These are phyloP conservation scores for Solanum pimpinellifolium DNA, from an alignment of 257 asterid species.

Conservation along the genomic window DNA sequence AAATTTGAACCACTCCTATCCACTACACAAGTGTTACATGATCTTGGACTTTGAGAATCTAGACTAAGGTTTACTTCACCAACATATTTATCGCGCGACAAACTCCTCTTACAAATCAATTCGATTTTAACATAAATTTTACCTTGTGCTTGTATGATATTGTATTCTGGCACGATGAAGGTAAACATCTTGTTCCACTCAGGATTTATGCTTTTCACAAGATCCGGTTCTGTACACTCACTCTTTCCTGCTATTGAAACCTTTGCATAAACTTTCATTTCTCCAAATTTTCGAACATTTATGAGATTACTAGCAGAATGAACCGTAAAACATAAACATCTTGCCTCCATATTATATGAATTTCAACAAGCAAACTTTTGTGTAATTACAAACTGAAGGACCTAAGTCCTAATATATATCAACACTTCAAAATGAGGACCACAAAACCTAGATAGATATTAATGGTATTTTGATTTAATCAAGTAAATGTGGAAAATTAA, in stretches of 20 bases:
- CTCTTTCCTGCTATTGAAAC: neutral
- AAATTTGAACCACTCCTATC: neutral
- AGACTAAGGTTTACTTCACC: neutral
- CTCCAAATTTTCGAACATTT: neutral
- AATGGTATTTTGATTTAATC: too few relatives aligned
- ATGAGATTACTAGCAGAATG: neutral
- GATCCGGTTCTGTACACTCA: neutral
- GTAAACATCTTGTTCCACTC: neutral
- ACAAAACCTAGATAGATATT: neutral
- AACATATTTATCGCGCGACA: neutral
- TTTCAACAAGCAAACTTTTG: neutral
- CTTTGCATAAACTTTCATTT: neutral
- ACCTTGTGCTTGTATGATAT: neutral
- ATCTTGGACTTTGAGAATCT: neutral
- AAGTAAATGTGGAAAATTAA: neutral
- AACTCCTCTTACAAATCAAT: neutral
- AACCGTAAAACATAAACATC: neutral
- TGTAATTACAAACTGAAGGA: neutral
- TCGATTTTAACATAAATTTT: neutral
- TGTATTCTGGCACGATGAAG: neutral
- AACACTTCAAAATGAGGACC: neutral
- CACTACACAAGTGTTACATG: neutral
- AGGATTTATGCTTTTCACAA: neutral
- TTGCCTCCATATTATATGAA: neutral
- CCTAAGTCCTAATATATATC: neutral